Conservation (phyloP, 2,329 filamentous ascomycete genomes). For the Apiospora rasikravindrae region DNA sequence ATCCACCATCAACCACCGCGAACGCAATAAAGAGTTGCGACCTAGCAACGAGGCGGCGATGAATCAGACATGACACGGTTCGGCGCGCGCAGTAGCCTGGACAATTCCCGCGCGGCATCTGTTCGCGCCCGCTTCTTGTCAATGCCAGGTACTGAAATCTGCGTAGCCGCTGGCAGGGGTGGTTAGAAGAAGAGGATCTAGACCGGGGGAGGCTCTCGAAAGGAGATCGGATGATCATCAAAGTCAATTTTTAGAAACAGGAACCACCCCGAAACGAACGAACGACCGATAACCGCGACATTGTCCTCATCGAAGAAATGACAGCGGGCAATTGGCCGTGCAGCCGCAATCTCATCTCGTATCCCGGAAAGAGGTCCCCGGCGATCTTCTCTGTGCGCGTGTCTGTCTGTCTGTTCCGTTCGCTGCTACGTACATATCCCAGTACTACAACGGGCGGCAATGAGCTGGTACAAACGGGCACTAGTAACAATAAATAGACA, state of each 20-base stretch:
- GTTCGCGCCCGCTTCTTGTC: background rate
- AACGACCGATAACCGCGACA: constrained; percentile 2
- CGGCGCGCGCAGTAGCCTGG: background rate
- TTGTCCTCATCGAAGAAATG: background rate
- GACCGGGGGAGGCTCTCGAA: background rate
- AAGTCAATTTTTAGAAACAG: constrained; percentile 9
- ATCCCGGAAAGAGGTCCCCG: background rate
- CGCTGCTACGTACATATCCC: background rate
- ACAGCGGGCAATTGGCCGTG: constrained; percentile 19
- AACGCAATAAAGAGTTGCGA: background rate
- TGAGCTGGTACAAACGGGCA: background rate
- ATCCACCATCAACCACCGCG: background rate
- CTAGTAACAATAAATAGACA: background rate
- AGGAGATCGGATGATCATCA: background rate
- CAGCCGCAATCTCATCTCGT: constrained; percentile 14
- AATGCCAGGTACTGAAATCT: background rate
- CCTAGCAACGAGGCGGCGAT: background rate
- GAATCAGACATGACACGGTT: background rate
- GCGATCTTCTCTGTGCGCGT: background rate
- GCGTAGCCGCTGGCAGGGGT: background rate
- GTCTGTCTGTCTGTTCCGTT: background rate
- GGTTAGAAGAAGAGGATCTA: background rate
- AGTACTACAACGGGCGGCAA: background rate
- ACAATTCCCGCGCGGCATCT: constrained; percentile 10
- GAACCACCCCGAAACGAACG: background rate